These are phyloP conservation scores for Prorocentrum cordatum DNA, from an alignment of 169 alveolate genomes.

Conservation along the genomic window DNA sequence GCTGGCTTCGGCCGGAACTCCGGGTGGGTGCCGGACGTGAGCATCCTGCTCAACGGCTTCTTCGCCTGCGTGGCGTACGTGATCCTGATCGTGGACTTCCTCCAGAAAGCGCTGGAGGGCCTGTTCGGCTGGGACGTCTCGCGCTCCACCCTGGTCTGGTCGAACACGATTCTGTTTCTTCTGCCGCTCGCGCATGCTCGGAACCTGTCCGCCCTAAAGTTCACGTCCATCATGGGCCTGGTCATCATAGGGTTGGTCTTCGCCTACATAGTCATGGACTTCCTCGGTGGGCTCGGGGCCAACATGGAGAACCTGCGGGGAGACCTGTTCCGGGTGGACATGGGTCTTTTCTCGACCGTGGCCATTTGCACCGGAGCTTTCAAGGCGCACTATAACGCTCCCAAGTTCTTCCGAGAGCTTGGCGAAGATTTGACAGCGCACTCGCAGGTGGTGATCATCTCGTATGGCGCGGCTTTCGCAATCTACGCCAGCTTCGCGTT, in stretches of 20 bases:
- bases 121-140: too few species aligned
- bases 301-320: background rate
- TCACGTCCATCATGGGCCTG: conserved; percentile 46
- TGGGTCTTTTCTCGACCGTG: conserved; percentile 33
- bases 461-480: too few species aligned
- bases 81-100: conserved; percentile 35
- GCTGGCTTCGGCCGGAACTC: background rate
- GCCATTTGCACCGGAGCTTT: conserved; percentile 58
- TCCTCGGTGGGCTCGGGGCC: background rate
- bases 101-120: conserved; percentile 20
- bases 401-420: conserved; percentile 24
- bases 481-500: too few species aligned
- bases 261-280: background rate
- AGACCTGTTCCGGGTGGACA: background rate
- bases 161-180: too few species aligned
- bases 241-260: conserved; percentile 17
- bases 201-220: conserved; percentile 38
- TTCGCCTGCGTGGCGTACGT: conserved; percentile 48
- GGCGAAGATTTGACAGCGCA: too few species aligned
- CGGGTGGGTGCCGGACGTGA: background rate
- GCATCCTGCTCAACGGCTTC: conserved; percentile 2
- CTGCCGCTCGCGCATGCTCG: conserved; percentile 46
- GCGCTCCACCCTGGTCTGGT: too few species aligned
- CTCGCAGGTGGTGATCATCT: too few species aligned
- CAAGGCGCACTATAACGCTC: conserved; percentile 51